phyloP scores from a whole-genome alignment of 2,329 filamentous ascomycete species.

The Verticillium zaregamsianum region DNA sequence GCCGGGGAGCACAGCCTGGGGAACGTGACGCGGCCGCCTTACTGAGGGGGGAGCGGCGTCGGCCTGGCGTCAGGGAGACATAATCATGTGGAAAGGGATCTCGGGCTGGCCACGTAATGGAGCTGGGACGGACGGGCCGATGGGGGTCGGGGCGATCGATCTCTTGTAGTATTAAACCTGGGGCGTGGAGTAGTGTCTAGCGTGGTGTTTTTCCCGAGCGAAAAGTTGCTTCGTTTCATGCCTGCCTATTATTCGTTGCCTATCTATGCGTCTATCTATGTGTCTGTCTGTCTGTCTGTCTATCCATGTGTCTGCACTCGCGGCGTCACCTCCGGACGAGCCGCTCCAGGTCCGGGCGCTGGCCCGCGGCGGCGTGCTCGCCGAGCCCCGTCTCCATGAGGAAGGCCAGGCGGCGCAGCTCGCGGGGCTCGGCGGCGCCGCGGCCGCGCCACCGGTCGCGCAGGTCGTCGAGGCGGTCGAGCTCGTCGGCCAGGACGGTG shows the following conservation, averaged over 20 bases:
- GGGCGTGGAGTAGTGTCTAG: background rate
- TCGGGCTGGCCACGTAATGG: background rate
- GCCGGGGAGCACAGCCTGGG: constrained; percentile 41
- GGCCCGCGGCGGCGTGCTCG: background rate
- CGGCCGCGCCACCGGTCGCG: background rate
- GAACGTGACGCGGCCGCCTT: constrained; percentile 44
- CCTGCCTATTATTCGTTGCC: background rate
- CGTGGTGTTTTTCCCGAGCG: background rate
- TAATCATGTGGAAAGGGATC: background rate
- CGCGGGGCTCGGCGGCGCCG: background rate
- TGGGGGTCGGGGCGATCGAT: background rate
- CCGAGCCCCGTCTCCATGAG: background rate
- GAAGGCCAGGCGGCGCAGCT: background rate
- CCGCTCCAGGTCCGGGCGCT: background rate
- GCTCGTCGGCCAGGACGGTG: background rate
- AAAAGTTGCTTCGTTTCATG: background rate
- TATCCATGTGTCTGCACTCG: background rate
- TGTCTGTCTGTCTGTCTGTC: background rate
- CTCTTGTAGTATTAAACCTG: background rate
- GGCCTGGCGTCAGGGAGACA: background rate
- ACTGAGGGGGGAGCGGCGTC: constrained; percentile 23
- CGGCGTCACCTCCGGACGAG: background rate
- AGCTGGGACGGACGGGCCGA: background rate
- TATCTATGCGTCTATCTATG: background rate
- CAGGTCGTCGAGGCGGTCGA: background rate